Evolutionary conservation across 2,329 filamentous ascomycete species (phyloP), one percentile per base, ranked within the genome.

Genomic region (Trichoderma gracile): DNA sequence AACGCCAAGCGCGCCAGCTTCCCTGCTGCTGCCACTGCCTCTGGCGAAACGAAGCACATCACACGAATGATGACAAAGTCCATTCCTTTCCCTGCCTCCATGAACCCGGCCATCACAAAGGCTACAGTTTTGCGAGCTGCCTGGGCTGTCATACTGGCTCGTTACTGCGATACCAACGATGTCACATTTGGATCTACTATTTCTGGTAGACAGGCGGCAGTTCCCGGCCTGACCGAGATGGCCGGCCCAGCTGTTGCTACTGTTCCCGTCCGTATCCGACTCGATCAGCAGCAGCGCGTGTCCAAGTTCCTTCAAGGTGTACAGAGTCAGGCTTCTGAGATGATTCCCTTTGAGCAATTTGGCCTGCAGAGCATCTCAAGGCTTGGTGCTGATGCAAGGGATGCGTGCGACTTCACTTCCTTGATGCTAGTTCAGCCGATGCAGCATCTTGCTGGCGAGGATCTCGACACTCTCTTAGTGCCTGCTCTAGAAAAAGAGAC

Each of bases 111-210:
- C 12, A 64, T 67, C 12, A 71, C 67, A 15, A 66, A 63, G 1
- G 67, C 70, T 8, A 67, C 68, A 1, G 27, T 72, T 10, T 52
- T 74, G 9, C 69, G 70, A 5, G 71, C 72, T 0, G 73, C 73
- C 2, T 75, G 73, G 73, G 73, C 71, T 0, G n/a, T 65, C 0
- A 59, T 65, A 5, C 40, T 67, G 19, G 65, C 62, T 1, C 63
- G 63, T 8, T 62, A 67, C 14, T 61, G 54, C 7, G 63, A 65
- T 46, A 46, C 42, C 2, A 23, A 67, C 14, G 65, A 67, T 23
- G 62, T 65, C 7, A 27, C 50, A 7, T 67, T 67, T 19, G 65
- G 63, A 1, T 53, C 63, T 42, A 67, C 66, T 1, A 53, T 70
- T 17, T 68, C 68, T 21, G 67, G 69, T 46, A 62, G 69, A 9